Percentiles rank a stretch among this genome's conserved stretches.
These are phyloP conservation scores for Lagenaria siceraria DNA, from an alignment of 306 rosid genomes.

Conservation along the genomic window DNA sequence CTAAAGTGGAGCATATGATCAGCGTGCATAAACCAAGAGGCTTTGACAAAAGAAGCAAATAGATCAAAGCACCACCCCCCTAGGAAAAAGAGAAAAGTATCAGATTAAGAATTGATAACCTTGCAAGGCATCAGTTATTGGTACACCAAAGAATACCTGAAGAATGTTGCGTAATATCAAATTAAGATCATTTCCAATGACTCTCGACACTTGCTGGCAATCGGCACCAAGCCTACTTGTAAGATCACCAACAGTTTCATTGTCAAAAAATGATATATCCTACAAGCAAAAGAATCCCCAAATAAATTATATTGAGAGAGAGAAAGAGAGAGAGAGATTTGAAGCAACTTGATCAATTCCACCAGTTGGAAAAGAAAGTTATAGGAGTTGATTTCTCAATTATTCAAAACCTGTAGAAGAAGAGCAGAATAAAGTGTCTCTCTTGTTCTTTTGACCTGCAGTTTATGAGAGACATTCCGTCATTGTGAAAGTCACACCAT, in stretches of 20 bases:
- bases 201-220: slow-evolving; percentile 96
- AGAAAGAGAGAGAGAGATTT: background rate
- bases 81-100: slow-evolving; percentile 17
- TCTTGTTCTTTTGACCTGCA: slow-evolving; percentile 93
- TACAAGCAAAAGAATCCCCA: slow-evolving; percentile 39
- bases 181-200: slow-evolving; percentile 94
- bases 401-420: slow-evolving; percentile 65
- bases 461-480: slow-evolving; percentile 14
- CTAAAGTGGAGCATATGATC: slow-evolving; percentile 55
- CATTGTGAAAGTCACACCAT: background rate
- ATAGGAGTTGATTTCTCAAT: background rate
- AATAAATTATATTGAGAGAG: slow-evolving; percentile 28
- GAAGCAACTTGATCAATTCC: slow-evolving; percentile 8
- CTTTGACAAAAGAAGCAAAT: slow-evolving; percentile 71
- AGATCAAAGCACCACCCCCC: slow-evolving; percentile 79
- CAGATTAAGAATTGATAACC: background rate
- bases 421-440: slow-evolving; percentile 86
- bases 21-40: slow-evolving; percentile 82
- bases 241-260: slow-evolving; percentile 91
- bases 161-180: slow-evolving; percentile 73
- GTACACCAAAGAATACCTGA: slow-evolving; percentile 44
- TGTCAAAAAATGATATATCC: slow-evolving; percentile 94
- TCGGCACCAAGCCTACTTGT: slow-evolving; percentile 99
- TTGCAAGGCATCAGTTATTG: background rate
- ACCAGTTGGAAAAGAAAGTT: background rate